Evolutionary conservation across 75 land plant species (phyloP).

Genomic region (Cunninghamia lanceolata): DNA sequence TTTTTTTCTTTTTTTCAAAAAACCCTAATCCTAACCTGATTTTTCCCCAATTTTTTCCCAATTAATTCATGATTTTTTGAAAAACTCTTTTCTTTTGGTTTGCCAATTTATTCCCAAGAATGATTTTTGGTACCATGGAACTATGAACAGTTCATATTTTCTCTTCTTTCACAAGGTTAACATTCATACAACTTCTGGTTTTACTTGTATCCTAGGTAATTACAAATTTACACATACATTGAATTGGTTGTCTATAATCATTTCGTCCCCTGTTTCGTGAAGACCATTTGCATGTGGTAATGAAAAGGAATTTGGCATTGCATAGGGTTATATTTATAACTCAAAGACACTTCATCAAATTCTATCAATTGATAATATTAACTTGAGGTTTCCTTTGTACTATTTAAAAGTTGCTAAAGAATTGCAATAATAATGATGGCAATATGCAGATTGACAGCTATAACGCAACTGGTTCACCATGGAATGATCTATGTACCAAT

Average conservation of each 20-base stretch:
- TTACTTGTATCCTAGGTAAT: neutral
- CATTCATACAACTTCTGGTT: neutral
- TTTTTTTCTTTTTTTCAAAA: no score
- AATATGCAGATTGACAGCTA: conserved; percentile 80
- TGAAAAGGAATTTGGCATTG: neutral
- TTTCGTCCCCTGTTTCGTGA: neutral
- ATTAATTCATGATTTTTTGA: no score
- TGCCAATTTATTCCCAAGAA: no score
- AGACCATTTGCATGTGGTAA: neutral
- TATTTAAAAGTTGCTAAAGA: neutral
- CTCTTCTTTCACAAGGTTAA: neutral
- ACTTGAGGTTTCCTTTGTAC: neutral
- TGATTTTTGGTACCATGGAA: no score
- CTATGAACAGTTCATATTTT: neutral
- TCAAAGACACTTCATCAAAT: neutral
- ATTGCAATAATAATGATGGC: neutral
- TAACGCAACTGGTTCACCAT: conserved; percentile 89
- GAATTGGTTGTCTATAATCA: neutral
- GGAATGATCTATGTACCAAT: conserved; percentile 91
- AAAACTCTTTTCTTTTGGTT: no score
- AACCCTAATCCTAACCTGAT: no score
- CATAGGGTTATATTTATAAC: neutral
- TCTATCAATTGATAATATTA: neutral
- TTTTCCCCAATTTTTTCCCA: no score
- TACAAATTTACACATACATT: neutral